Percentiles rank a stretch among this genome's conserved stretches.
phyloP scores from a whole-genome alignment of 495 filamentous ascomycete genomes.

The Physcia stellaris region DNA sequence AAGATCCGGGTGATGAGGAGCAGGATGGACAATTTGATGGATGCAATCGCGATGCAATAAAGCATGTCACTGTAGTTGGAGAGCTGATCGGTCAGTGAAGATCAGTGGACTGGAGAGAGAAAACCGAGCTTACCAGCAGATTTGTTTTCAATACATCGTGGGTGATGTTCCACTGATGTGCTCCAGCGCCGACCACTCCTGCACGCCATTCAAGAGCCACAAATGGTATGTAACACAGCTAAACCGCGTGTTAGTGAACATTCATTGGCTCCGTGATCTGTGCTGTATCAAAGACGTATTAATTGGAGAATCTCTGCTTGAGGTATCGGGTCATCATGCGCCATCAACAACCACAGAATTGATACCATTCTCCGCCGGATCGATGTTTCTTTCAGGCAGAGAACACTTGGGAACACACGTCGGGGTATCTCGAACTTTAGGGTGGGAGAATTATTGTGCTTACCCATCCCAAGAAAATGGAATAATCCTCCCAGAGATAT shows the following conservation, averaged over 20 bases:
- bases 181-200: slow-evolving; percentile 9
- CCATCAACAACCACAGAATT: too few species aligned
- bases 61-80: slow-evolving; percentile 3
- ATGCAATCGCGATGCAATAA: slow-evolving; percentile 1
- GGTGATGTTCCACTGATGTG: slow-evolving; percentile 22
- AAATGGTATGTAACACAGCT: slow-evolving; percentile 2
- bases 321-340: too few species aligned
- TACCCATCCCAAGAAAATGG: slow-evolving; percentile 22
- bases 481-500: slow-evolving; percentile 27
- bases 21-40: slow-evolving; percentile 7
- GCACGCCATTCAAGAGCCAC: slow-evolving; percentile 2
- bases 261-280: too few species aligned
- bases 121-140: not conserved
- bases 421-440: too few species aligned
- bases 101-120: slow-evolving; percentile 11
- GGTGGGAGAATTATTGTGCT: too few species aligned
- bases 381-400: too few species aligned
- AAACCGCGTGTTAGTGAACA: too few species aligned
- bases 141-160: not conserved
- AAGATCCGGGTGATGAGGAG: slow-evolving; percentile 8
- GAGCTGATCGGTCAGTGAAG: not conserved
- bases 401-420: too few species aligned
- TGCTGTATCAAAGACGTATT: too few species aligned
- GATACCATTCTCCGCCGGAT: too few species aligned
- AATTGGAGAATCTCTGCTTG: too few species aligned